These are phyloP conservation scores for Anthracocystis panici-leucophaei DNA, from an alignment of 1,284 basidiomycete species.

Conservation along the genomic window DNA sequence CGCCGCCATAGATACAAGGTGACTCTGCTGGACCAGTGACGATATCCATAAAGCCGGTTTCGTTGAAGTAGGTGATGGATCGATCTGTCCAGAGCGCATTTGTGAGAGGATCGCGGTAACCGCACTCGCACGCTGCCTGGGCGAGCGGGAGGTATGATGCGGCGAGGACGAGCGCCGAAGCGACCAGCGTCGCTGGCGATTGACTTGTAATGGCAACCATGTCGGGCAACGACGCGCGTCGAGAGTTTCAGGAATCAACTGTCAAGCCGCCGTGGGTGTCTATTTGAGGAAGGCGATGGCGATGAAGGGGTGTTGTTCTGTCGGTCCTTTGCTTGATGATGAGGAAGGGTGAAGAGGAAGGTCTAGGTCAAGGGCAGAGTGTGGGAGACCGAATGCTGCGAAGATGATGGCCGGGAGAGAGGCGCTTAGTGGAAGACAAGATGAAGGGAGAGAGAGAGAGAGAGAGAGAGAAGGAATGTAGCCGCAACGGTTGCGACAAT, in stretches of 20 bases:
- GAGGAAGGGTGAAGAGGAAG: background rate
- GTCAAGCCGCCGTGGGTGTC: background rate
- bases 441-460: background rate
- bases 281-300: background rate
- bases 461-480: background rate
- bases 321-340: background rate
- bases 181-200: slow-evolving; percentile 27
- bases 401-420: background rate
- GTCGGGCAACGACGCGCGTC: slow-evolving; percentile 4
- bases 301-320: background rate
- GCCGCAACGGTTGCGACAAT: background rate
- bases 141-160: slow-evolving; percentile 16
- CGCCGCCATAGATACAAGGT: slow-evolving; percentile 48
- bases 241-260: background rate
- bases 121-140: slow-evolving; percentile 56
- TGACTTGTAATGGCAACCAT: slow-evolving; percentile 13
- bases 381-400: background rate
- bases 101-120: slow-evolving; percentile 59
- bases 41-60: slow-evolving; percentile 47
- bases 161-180: slow-evolving; percentile 23
- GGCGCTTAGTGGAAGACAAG: background rate
- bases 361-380: background rate
- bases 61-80: slow-evolving; percentile 64
- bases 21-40: slow-evolving; percentile 45
- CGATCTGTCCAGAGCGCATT: slow-evolving; percentile 60